Conservation (phyloP, 345 rosid genomes). For the Eucalyptus erythrocorys region DNA sequence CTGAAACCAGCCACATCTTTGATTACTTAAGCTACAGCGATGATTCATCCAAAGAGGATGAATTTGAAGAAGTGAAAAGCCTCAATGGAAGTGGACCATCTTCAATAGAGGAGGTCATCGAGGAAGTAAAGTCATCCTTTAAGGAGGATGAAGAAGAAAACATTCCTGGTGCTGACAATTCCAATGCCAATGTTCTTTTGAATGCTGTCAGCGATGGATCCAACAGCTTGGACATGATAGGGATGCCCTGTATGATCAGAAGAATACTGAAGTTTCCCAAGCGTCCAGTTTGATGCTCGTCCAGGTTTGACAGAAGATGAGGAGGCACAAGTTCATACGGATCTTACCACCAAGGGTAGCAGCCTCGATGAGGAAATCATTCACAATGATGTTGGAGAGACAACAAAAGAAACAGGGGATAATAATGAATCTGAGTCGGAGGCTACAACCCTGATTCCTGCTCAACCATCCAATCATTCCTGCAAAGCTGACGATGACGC, state of each 20-base stretch:
- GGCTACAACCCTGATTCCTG: not conserved
- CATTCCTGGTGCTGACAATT: not conserved
- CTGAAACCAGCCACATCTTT: not conserved
- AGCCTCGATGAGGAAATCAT: not conserved
- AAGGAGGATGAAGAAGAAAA: not conserved
- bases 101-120: not conserved
- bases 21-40: not conserved
- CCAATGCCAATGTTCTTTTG: not conserved
- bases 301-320: not conserved
- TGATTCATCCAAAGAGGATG: conserved; percentile 1
- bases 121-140: not conserved
- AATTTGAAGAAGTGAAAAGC: not conserved
- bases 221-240: not conserved
- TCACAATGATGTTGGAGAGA: not conserved
- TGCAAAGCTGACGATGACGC: not conserved
- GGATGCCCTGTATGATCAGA: not conserved
- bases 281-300: not conserved
- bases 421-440: not conserved
- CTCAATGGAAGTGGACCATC: not conserved
- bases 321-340: not conserved
- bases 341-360: not conserved
- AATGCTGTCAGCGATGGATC: not conserved
- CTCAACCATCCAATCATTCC: not conserved
- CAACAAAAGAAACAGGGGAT: not conserved
- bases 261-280: not conserved